Evolutionary conservation across 306 rosid species (phyloP), one percentile per base, ranked within the genome.

Genomic region (Cucurbita ficifolia): DNA sequence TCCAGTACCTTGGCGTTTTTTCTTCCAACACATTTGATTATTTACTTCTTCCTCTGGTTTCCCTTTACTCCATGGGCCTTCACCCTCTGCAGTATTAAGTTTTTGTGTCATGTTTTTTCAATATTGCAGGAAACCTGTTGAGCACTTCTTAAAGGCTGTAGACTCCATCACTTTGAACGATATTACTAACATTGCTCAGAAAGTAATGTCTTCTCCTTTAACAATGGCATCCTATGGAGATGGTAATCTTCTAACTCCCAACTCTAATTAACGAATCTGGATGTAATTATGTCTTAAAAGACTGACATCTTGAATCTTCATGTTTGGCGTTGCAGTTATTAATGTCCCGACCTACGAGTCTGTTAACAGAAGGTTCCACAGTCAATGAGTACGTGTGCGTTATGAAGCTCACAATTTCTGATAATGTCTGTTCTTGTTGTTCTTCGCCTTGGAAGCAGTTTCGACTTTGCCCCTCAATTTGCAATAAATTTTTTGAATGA

Each of bases 141-240:
- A 88, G 69, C 87, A 85, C 62, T 95, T 95, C 84, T 70, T 95
- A 77, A 87, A 83, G 85, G 88, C 89, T 3, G 96, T 95, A 22
- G 96, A 95, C 49, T 92, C 78, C 70, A 85, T 95, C 76, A 89
- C 89, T 8, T 75, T 89, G 91, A 54, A 83, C 14, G 97, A 95
- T 76, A 84, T 91, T 64, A 82, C 84, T 24, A 73, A 75, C 75
- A 86, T 92, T 4, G 50, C 96, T 42, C 81, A 87, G 79, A 83
- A 82, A 85, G 88, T 95, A 61, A 82, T 95, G 56, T 88, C 97
- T 58, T 89, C 99, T 12, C 97, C 99, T 81, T 78, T 95, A 86
- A 89, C 99, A 35, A 83, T 95, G 97, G 99, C 96, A 80, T 87
- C 99, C 10, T 89, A 81, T 65, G 99, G 97, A 59, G 88, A 89